Conservation (phyloP, 2,329 filamentous ascomycete species). For the Xylaria arbuscula region DNA sequence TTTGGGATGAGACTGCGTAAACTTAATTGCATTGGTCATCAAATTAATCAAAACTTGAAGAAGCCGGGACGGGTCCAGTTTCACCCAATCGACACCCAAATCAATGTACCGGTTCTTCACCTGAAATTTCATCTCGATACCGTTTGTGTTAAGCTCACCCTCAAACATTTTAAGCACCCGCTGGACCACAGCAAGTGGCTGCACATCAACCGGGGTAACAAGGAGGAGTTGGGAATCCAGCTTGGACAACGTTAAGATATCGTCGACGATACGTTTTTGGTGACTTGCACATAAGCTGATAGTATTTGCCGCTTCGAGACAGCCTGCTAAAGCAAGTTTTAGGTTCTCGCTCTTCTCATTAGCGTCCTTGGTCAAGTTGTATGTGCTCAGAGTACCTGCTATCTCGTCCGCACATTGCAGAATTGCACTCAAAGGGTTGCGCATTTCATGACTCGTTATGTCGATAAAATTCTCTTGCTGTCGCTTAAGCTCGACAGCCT, state of each 20-base stretch:
- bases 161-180: conserved; percentile 83
- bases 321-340: conserved; percentile 58
- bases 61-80: conserved; percentile 78
- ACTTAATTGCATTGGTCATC: conserved; percentile 75
- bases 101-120: conserved; percentile 75
- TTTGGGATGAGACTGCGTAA: conserved; percentile 69
- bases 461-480: conserved; percentile 79
- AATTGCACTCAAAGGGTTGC: conserved; percentile 79
- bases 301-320: conserved; percentile 81
- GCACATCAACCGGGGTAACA: conserved; percentile 76
- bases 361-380: conserved; percentile 52
- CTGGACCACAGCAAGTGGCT: conserved; percentile 75
- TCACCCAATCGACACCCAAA: conserved; percentile 76
- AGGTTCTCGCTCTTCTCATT: conserved; percentile 60
- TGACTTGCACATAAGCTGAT: conserved; percentile 84
- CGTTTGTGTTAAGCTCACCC: conserved; percentile 76
- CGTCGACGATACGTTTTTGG: conserved; percentile 78
- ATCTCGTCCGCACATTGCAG: conserved; percentile 83
- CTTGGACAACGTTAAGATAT: conserved; percentile 74
- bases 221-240: conserved; percentile 76
- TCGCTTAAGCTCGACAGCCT: conserved; percentile 82
- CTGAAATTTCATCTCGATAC: conserved; percentile 76
- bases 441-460: conserved; percentile 80
- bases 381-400: conserved; percentile 59
- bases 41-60: conserved; percentile 82